Evolutionary conservation across 2,329 filamentous ascomycete species (phyloP).

Genomic region (Hymenoscyphus albidus): DNA sequence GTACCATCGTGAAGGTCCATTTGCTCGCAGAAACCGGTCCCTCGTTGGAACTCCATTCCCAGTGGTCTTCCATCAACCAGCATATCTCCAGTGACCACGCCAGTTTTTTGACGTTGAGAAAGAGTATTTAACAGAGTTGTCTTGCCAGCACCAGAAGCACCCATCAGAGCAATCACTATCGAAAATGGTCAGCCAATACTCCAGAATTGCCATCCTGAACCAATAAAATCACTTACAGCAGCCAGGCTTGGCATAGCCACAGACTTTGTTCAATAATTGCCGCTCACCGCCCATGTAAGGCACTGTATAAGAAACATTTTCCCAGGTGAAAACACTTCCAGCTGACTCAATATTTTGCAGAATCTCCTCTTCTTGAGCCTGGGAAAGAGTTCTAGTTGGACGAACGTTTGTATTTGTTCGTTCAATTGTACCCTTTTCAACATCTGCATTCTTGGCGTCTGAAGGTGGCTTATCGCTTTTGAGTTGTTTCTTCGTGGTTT

Average conservation of each 20-base stretch:
- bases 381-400: conserved; percentile 23
- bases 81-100: conserved; percentile 61
- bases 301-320: conserved; percentile 67
- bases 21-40: conserved; percentile 69
- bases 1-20: conserved; percentile 68
- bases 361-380: conserved; percentile 37
- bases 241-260: conserved; percentile 76
- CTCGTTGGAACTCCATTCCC: conserved; percentile 61
- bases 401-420: conserved; percentile 32
- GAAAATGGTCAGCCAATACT: background rate
- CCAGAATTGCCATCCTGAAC: background rate
- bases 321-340: conserved; percentile 67
- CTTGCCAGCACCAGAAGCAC: conserved; percentile 78
- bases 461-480: conserved; percentile 35
- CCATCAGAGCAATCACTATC: conserved; percentile 70
- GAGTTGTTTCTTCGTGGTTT: conserved; percentile 52
- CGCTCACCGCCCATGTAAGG: conserved; percentile 60
- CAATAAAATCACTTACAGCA: conserved; percentile 33
- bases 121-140: conserved; percentile 75
- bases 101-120: conserved; percentile 65
- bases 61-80: conserved; percentile 64
- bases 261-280: conserved; percentile 64
- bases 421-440: conserved; percentile 43
- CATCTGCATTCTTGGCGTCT: conserved; percentile 44
- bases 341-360: conserved; percentile 48